phyloP scores from a whole-genome alignment of 495 filamentous ascomycete species.

The Penicillium riverlandense region DNA sequence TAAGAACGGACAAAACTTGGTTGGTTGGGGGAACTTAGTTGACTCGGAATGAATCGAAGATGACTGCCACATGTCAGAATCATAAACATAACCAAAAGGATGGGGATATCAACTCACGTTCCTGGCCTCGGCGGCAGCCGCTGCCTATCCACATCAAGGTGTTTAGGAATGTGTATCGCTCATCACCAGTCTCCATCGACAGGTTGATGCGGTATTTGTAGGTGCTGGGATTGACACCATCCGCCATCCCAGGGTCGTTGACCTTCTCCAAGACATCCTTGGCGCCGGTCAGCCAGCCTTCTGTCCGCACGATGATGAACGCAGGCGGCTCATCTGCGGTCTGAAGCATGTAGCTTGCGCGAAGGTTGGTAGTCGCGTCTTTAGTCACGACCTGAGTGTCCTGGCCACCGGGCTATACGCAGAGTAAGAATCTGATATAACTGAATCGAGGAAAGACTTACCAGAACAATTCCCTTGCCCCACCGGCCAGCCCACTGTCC shows the following conservation, averaged over 20 bases:
- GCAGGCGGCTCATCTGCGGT: slow-evolving; percentile 52
- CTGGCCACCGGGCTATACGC: slow-evolving; percentile 48
- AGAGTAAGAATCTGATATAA: neutral
- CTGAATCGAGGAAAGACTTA: slow-evolving; percentile 24
- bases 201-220: slow-evolving; percentile 53
- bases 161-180: slow-evolving; percentile 56
- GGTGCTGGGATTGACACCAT: slow-evolving; percentile 47
- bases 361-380: slow-evolving; percentile 45
- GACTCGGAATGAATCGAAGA: slow-evolving; percentile 42
- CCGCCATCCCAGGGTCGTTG: slow-evolving; percentile 40
- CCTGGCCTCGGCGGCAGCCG: slow-evolving; percentile 50
- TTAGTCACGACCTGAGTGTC: slow-evolving; percentile 51
- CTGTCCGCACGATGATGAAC: slow-evolving; percentile 51
- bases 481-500: slow-evolving; percentile 55
- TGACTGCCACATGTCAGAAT: slow-evolving; percentile 25
- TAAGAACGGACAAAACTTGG: slow-evolving; percentile 27
- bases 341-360: slow-evolving; percentile 49
- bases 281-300: slow-evolving; percentile 51
- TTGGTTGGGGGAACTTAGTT: slow-evolving; percentile 20
- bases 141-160: slow-evolving; percentile 56
- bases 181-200: slow-evolving; percentile 54
- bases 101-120: slow-evolving; percentile 27
- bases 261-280: slow-evolving; percentile 53
- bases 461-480: slow-evolving; percentile 52
- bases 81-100: neutral